Evolutionary conservation across 2,329 filamentous ascomycete genomes (phyloP).

Genomic region (Colletotrichum trifolii): DNA sequence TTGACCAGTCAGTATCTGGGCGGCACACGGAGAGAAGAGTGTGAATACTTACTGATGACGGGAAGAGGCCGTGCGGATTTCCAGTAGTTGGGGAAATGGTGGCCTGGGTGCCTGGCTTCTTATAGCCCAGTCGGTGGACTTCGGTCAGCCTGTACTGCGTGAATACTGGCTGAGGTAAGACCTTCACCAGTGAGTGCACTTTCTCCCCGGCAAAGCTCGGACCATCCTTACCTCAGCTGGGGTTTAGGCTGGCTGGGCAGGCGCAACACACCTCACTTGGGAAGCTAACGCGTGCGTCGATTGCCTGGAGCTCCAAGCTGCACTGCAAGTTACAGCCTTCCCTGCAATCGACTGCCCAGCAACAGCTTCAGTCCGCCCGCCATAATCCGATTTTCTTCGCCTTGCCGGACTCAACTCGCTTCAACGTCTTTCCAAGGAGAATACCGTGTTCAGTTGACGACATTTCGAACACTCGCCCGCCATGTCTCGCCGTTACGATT

Average conservation of each 20-base stretch:
- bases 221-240: conserved; percentile 21
- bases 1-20: too few relatives aligned
- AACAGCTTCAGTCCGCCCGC: conserved; percentile 13
- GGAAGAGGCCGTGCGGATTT: too few relatives aligned
- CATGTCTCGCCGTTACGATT: conserved; percentile 99
- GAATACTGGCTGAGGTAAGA: background rate
- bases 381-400: background rate
- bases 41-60: too few relatives aligned
- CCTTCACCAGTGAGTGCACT: background rate
- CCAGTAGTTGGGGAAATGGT: too few relatives aligned
- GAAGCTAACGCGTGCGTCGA: conserved; percentile 39
- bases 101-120: too few relatives aligned
- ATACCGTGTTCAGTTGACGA: conserved; percentile 4
- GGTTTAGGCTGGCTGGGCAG: conserved; percentile 29
- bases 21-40: too few relatives aligned
- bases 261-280: conserved; percentile 9
- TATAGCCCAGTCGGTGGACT: too few relatives aligned
- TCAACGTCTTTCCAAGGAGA: background rate
- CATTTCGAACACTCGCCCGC: conserved; percentile 43
- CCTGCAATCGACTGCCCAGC: conserved; percentile 30
- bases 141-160: background rate
- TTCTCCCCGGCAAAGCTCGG: conserved; percentile 26
- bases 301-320: conserved; percentile 40
- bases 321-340: conserved; percentile 32
- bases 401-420: conserved; percentile 24